Base-by-base conservation (phyloP, 371 early-diverging fungal genomes). In the Cokeromyces recurvatus region DNA sequence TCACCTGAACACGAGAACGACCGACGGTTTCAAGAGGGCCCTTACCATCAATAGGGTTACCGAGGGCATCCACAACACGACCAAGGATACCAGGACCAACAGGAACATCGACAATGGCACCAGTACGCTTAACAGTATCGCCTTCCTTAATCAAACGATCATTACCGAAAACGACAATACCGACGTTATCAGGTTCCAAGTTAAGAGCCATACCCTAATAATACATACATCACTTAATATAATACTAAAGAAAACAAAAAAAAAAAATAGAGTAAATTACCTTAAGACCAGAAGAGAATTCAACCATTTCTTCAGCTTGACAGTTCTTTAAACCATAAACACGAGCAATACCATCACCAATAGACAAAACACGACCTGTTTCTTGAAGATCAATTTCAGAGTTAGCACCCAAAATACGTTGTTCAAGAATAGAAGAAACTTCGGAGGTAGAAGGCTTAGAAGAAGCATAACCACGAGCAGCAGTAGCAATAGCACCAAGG, bases 281-380 rank as follows among this genome's bases (percentile, higher is more conserved):
- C 87, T 90, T 91, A 50, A 96, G 77, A 70, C 96, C 96, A 68
- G 87, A 87, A 61, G 92, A 91, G 86, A 96, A 96, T 62, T 96
- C 95, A 69, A 96, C 96, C 95, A 96, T 94, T 82, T 96, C 96
- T 78, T 96, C 96, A 63, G 96, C 95, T 79, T 96, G 94, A 64
- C 85, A 83, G 78, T 96, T 96, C 82, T 90, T 91, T 67, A 96
- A 79, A 51, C 97, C 97, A 53, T 93, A 94, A 55, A 96, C 94
- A 86, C 95, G 94, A 59, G 95, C 97, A 77, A 96, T 95, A 92
- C 97, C 97, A 77, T 96, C 97, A 86, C 97, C 96, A 64, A 96
- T 92, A 66, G 95, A 94, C 68, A 96, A 79, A 54, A 96, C 97
- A 68, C 96, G 90, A 55, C 97, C 97, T 47, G 95, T 95, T 79